Evolutionary conservation across 2,329 filamentous ascomycete species (phyloP).

Genomic region (Emericellopsis atlantica): DNA sequence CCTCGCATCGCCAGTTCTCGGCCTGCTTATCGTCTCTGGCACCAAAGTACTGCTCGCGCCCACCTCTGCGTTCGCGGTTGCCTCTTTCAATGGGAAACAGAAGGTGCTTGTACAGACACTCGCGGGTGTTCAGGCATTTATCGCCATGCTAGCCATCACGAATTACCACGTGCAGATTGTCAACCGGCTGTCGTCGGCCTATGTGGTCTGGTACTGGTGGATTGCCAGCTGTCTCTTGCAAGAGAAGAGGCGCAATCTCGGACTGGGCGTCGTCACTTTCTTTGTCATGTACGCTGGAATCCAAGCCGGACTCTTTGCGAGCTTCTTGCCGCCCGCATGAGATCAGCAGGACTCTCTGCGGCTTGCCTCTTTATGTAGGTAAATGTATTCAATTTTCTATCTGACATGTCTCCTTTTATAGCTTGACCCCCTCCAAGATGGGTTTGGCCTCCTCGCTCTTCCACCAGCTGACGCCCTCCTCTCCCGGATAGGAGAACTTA

Average conservation of each 20-base stretch:
- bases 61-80: conserved; percentile 2
- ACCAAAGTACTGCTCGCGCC: conserved; percentile 19
- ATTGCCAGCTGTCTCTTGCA: conserved; percentile 40
- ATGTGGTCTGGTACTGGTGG: conserved; percentile 82
- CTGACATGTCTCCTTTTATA: conserved; percentile 16
- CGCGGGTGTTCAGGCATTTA: conserved; percentile 58
- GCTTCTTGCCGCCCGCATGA: conserved; percentile 64
- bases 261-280: conserved; percentile 40
- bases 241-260: conserved; percentile 13
- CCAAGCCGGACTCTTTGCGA: conserved; percentile 75
- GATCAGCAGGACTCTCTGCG: not conserved
- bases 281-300: conserved; percentile 75
- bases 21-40: conserved; percentile 48
- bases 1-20: conserved; percentile 67
- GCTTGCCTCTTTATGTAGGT: no score
- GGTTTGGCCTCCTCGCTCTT: conserved; percentile 62
- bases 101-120: conserved; percentile 36
- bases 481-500: conserved; percentile 61
- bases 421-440: conserved; percentile 54
- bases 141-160: conserved; percentile 60
- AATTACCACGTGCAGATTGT: conserved; percentile 92
- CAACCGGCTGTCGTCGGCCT: conserved; percentile 76
- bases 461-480: conserved; percentile 77
- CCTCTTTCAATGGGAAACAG: not conserved
- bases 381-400: no score